phyloP scores from a whole-genome alignment of 352 stramenopile species.

The Globisporangium perplexum region DNA sequence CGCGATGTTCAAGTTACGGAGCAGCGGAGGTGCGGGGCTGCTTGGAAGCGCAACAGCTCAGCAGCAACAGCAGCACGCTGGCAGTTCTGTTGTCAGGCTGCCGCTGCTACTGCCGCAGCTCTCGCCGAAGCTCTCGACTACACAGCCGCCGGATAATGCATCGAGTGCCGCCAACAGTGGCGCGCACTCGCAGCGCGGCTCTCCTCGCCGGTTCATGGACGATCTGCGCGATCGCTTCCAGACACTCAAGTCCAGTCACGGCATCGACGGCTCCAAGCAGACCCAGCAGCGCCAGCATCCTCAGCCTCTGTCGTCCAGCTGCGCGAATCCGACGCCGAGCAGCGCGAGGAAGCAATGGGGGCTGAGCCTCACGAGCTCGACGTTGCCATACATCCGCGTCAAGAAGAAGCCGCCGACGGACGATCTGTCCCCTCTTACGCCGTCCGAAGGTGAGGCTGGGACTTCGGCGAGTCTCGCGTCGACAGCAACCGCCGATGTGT shows the following conservation, averaged over 20 bases:
- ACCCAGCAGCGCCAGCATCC: background rate
- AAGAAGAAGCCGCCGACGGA: slow-evolving; percentile 49
- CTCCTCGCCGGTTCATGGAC: slow-evolving; percentile 17
- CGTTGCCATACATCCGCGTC: slow-evolving; percentile 61
- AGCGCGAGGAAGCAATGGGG: slow-evolving; percentile 39
- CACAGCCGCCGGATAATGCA: background rate
- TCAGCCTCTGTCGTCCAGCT: background rate
- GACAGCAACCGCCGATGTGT: background rate
- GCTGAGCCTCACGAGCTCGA: slow-evolving; percentile 45
- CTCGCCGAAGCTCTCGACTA: slow-evolving; percentile 6
- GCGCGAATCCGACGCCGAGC: background rate
- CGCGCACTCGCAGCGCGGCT: background rate
- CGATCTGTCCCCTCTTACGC: slow-evolving; percentile 5
- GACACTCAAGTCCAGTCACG: slow-evolving; percentile 9
- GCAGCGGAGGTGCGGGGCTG: background rate
- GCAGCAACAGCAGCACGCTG: background rate
- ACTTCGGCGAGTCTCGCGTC: background rate
- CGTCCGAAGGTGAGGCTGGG: background rate
- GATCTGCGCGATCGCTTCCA: slow-evolving; percentile 26
- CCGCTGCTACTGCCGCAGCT: slow-evolving; percentile 4
- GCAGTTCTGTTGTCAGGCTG: background rate
- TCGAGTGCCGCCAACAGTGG: no score
- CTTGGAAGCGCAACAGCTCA: background rate
- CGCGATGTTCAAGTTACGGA: background rate
- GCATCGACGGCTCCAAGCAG: background rate